Evolutionary conservation across 345 rosid genomes (phyloP), one percentile per base, ranked within the genome.

Genomic region (Draba incana): DNA sequence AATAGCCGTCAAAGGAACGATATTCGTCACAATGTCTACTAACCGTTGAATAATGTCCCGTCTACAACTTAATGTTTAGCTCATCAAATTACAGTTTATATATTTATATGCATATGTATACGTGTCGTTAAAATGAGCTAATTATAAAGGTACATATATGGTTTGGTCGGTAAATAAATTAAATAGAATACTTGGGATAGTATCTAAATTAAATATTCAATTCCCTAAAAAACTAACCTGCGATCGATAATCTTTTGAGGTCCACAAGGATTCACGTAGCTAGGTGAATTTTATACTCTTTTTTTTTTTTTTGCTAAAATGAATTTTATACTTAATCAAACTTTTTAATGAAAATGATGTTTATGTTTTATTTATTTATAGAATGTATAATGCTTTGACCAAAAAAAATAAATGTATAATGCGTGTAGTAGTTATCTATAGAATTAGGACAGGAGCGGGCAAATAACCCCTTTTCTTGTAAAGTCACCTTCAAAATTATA

Each of bases 21-120:
- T 54, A 38, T 61, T 60, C 73, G 69, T 74, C 69, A 20, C 49
- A 60, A 0, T 74, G 69, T 74, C 78, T 61, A 52, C 63, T 42
- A 74, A 61, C 69, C 58, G 78, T 67, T 74, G 78, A 74, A 61
- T 73, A 73, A 51, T 58, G 61, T 58, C 57, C 10, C 68, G 44
- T 41, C 53, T 54, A 28, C 39, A 12, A 58, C 14, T 43, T 66
- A 13, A 31, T 42, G 8, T 57, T 31, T 63, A 57, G 35, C 8
- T 30, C 46, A 70, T 52, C 37, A 61, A 51, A 51, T 38, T 28
- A 3, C 13, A 54, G 45, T 5, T 41, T 13, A 53, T 9, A 51
- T 13, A 16, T 39, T 3, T n/a, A 53, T 38, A 14, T 41, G 9
- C 37, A 13, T 65, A 4, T n/a, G 23, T 10, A 27, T 66, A 39